Conservation (phyloP, 768 basidiomycete genomes). For the Lactarius hatsudake region DNA sequence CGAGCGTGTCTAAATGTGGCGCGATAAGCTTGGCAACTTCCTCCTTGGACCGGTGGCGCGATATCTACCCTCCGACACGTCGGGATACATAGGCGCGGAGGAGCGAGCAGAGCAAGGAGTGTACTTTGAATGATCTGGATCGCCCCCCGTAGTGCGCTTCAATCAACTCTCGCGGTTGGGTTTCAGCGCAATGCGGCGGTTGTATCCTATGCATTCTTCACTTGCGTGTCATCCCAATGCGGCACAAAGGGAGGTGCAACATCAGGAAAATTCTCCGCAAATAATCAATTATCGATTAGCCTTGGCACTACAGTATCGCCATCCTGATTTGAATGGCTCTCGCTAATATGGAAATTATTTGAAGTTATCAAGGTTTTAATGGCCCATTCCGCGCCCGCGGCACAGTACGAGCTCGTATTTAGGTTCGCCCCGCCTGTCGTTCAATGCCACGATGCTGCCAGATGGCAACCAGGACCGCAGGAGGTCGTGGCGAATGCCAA, state of each 20-base stretch:
- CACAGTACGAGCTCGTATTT: conserved; percentile 58
- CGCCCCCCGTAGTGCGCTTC: no score
- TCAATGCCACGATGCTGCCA: conserved; percentile 40
- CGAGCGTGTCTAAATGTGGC: conserved; percentile 49
- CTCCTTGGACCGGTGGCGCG: conserved; percentile 59
- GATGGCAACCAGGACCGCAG: conserved; percentile 33
- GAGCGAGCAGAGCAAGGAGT: conserved; percentile 38
- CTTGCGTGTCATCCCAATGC: conserved; percentile 19
- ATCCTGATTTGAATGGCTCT: conserved; percentile 38
- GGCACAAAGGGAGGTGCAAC: conserved; percentile 2
- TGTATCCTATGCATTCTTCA: conserved; percentile 18
- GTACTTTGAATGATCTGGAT: conserved; percentile 7
- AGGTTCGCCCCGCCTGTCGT: conserved; percentile 51
- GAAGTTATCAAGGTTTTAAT: conserved; percentile 49
- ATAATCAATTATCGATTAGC: background rate
- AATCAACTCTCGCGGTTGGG: conserved; percentile 16
- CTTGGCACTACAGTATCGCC: background rate
- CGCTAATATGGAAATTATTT: conserved; percentile 59
- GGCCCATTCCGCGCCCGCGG: conserved; percentile 55
- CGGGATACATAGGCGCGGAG: no score
- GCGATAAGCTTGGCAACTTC: conserved; percentile 54
- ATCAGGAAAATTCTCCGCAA: background rate
- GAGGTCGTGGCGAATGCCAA: background rate
- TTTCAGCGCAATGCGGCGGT: conserved; percentile 19
- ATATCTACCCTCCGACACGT: conserved; percentile 38